These are phyloP conservation scores for Pulveroboletus sp. DNA, from an alignment of 768 basidiomycete genomes.

Conservation along the genomic window DNA sequence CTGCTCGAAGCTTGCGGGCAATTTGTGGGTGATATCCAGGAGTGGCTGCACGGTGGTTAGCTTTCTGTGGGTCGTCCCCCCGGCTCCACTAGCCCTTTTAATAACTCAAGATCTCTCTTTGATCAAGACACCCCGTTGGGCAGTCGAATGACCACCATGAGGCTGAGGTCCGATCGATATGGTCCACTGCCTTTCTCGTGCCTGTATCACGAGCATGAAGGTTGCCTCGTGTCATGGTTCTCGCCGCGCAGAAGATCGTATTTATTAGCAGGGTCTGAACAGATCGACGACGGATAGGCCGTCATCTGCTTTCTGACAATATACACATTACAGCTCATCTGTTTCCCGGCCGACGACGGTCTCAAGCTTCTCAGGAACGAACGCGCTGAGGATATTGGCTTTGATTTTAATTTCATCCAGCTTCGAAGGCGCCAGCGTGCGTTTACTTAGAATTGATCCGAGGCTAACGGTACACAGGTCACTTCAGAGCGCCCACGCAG, in stretches of 20 bases:
- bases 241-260: conserved; percentile 1
- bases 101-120: conserved; percentile 5
- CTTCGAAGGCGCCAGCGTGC: conserved; percentile 70
- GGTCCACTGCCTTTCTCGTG: conserved; percentile 10
- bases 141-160: conserved; percentile 23
- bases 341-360: conserved; percentile 29
- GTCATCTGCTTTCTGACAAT: conserved; percentile 3
- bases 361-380: conserved; percentile 39
- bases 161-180: conserved; percentile 23
- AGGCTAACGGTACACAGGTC: conserved; percentile 43
- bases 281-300: conserved; percentile 16
- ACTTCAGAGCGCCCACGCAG: conserved; percentile 1
- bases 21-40: conserved; percentile 6
- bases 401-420: conserved; percentile 93
- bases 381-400: conserved; percentile 76
- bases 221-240: conserved; percentile 20
- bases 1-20: conserved; percentile 12
- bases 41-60: conserved; percentile 1
- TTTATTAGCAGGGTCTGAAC: conserved; percentile 15
- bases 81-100: conserved; percentile 17
- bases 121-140: conserved; percentile 6
- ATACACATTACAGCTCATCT: conserved; percentile 42
- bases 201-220: conserved; percentile 22
- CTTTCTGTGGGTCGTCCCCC: neutral
- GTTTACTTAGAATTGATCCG: conserved; percentile 71